Base-by-base conservation (phyloP, 768 basidiomycete species). In the Psilocybe azurescens region DNA sequence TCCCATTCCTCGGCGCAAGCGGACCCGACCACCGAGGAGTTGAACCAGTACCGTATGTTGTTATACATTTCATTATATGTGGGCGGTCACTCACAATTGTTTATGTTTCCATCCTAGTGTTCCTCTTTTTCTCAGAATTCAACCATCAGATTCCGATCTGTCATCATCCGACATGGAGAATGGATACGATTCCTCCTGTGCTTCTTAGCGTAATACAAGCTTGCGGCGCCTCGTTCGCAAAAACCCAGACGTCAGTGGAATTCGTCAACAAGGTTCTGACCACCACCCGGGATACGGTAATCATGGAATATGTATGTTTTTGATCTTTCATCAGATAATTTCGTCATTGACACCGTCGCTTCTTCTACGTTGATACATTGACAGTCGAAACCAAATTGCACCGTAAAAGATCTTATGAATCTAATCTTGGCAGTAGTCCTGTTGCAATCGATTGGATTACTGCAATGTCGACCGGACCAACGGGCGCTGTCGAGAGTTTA, bases 151-250 rank as follows among this genome's bases (percentile, higher is more conserved):
- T 87, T 65, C 85, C 85, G 48, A 75, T 86, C 60, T 75, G 88
- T 16, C 89, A 83, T 72, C 75, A 72, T n/a, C 73, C 81, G 47
- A 89, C 83, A 44, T 86, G 84, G 79, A 79, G 73, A 30, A 66
- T 75, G 67, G 82, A 79, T 29, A 76, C 72, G 36, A 85, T 84
- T 61, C 84, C 81, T 36, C 78, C 75, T 4, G 76, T 85, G 64
- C 82, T 86, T 44, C 69, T 86, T 49, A 80, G 76, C 18, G 80
- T 81, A 24, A 86, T 86, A 86, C 83, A 83, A 71, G 86, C 83
- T 20, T 88, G 83, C 71, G 89, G 85, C 60, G 90, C 83, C 28
- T 75, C 86, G 55, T 86, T 83, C 70, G 81, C 81, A 52, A 83
- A 79, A 69, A 85, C 79, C 10, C 74, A 74, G n/a, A 75, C 71